These are phyloP conservation scores for Chytridium lagenaria DNA, from an alignment of 371 early-diverging fungal genomes.

Conservation along the genomic window DNA sequence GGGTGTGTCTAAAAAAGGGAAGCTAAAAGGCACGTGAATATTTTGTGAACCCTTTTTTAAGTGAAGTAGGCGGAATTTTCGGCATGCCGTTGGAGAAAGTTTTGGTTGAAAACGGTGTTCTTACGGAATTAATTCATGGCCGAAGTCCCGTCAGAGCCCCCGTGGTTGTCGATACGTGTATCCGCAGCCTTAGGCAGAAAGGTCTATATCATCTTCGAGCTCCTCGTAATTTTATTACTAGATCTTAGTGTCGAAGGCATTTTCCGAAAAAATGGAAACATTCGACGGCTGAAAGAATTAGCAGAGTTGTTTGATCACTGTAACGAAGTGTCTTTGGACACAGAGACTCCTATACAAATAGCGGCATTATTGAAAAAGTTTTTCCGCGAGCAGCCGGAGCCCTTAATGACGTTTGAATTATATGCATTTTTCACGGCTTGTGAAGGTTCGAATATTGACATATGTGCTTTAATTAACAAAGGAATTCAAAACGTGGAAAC, in stretches of 20 bases:
- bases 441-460: too few relatives aligned
- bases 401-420: conserved; percentile 86
- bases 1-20: too few relatives aligned
- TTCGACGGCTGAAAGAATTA: conserved; percentile 79
- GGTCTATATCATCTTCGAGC: conserved; percentile 55
- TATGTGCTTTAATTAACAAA: too few relatives aligned
- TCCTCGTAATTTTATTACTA: conserved; percentile 33
- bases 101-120: conserved; percentile 82
- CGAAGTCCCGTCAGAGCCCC: conserved; percentile 80
- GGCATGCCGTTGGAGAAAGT: conserved; percentile 89
- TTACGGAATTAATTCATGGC: conserved; percentile 80
- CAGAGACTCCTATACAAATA: conserved; percentile 73
- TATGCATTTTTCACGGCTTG: conserved; percentile 82
- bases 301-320: conserved; percentile 78
- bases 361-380: conserved; percentile 95
- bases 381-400: conserved; percentile 94
- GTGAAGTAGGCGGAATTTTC: conserved; percentile 85
- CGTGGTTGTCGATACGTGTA: conserved; percentile 80
- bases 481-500: too few relatives aligned
- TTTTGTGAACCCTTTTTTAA: too few relatives aligned
- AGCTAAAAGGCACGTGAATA: too few relatives aligned
- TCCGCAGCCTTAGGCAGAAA: conserved; percentile 77
- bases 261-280: conserved; percentile 97
- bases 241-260: conserved; percentile 92
- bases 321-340: conserved; percentile 39